These are phyloP conservation scores for Aaosphaeria pasadenensis DNA, from an alignment of 2,329 filamentous ascomycete genomes.

Conservation along the genomic window DNA sequence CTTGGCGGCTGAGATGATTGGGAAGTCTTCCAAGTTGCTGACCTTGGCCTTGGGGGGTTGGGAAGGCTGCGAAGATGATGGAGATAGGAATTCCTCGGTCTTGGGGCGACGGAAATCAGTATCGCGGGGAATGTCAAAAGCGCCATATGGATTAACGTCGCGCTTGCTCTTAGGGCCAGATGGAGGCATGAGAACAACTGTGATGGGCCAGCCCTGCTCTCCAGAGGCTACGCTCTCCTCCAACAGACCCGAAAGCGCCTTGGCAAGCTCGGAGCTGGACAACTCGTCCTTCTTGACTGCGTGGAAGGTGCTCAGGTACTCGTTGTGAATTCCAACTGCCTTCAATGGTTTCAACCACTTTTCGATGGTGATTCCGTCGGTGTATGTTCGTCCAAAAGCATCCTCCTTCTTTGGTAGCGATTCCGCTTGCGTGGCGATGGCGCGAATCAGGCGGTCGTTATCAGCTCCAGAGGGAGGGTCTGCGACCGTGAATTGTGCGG, in stretches of 20 bases:
- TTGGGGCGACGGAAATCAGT: constrained; percentile 25
- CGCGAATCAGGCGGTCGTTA: constrained; percentile 34
- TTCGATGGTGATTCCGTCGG: constrained; percentile 19
- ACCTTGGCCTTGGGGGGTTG: constrained; percentile 14
- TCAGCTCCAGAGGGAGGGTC: constrained; percentile 28
- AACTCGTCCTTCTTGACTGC: constrained; percentile 18
- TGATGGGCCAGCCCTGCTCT: constrained; percentile 22
- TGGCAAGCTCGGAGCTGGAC: constrained; percentile 11
- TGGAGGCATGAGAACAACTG: constrained; percentile 37
- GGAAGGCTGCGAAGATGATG: constrained; percentile 20
- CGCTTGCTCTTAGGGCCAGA: constrained; percentile 29
- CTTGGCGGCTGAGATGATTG: constrained; percentile 16
- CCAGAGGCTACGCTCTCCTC: background rate
- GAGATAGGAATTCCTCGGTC: constrained; percentile 29
- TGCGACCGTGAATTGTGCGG: constrained; percentile 29
- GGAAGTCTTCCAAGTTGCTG: constrained; percentile 26
- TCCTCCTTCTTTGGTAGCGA: constrained; percentile 25
- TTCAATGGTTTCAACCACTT: constrained; percentile 14
- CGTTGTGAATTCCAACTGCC: constrained; percentile 21
- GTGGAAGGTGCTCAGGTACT: constrained; percentile 26
- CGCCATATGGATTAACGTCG: constrained; percentile 31
- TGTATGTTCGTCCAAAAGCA: constrained; percentile 23
- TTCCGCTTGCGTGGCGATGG: constrained; percentile 35
- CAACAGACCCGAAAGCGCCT: constrained; percentile 3
- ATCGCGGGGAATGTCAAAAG: constrained; percentile 24